Evolutionary conservation across 345 rosid genomes (phyloP), one percentile per base, ranked within the genome.

Genomic region (Acer negundo): DNA sequence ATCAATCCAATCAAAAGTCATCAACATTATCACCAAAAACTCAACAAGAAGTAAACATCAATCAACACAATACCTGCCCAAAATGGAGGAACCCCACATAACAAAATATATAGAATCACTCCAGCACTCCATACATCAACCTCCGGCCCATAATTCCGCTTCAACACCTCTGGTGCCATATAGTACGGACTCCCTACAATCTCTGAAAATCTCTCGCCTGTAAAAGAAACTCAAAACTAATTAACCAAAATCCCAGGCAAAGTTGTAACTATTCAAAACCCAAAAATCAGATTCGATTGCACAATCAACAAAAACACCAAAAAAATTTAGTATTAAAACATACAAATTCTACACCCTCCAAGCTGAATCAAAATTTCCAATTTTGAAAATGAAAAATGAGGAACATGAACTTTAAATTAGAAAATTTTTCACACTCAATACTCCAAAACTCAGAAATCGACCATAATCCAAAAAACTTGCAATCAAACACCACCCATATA

Each of bases 111-210:
- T 49, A 92, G 90, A 72, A 95, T 92, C 64, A 95, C 97, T 73
- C 97, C 98, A 5, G 95, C 97, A 73, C 98, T 95, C 98, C 97
- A 95, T 1, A 95, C 82, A 78, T 95, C 98, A 77, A 95, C 90
- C 83, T 89, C 97, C 0, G 94, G 98, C 55, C 97, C 98, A 78
- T 95, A 95, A 78, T 89, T 91, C 75, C 93, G 84, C 90, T 87
- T 93, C 87, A 95, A 78, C 35, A 93, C 98, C 76, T 93, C 99
- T 7, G 95, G 98, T 22, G 99, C 99, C 99, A 95, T 95, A 80
- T 95, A 92, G 75, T 91, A 93, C 4, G 98, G 98, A 88, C 98
- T 94, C 66, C 98, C 98, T n/a, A 94, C 98, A 69, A 94, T 94
- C 90, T 94, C 98, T 6, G 96, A 74, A 79, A 94, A 94, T 67